Conservation (phyloP, 768 basidiomycete species). For the Termitomyces sp. region DNA sequence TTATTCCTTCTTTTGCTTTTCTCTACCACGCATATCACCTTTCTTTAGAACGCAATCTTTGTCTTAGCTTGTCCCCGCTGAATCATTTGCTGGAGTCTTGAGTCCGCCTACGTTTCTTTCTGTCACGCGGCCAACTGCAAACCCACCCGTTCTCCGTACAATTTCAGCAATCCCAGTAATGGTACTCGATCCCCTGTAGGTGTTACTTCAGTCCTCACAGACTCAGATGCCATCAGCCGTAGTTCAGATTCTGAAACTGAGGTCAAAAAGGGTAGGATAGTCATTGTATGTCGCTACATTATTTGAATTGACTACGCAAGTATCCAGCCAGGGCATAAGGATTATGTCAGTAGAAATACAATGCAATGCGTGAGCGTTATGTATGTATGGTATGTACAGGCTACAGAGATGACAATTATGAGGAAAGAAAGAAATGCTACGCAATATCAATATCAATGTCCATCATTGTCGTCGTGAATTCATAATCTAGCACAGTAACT, state of each 20-base stretch:
- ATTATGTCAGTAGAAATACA: conserved; percentile 3
- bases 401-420: not conserved
- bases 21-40: not conserved
- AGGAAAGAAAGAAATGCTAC: not conserved
- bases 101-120: not conserved
- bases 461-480: not conserved
- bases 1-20: too few species aligned
- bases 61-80: not conserved
- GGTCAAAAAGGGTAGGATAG: too few species aligned
- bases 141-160: not conserved
- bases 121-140: not conserved
- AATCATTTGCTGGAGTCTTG: not conserved
- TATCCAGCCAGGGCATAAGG: conserved; percentile 1
- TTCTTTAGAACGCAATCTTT: not conserved
- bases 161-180: not conserved
- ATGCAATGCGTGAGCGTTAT: not conserved
- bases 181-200: not conserved
- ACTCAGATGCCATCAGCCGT: too few species aligned
- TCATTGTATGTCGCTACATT: not conserved
- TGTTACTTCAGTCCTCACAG: not conserved
- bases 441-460: not conserved
- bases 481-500: not conserved
- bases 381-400: not conserved
- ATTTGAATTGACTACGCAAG: not conserved
- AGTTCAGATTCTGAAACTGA: too few species aligned